Evolutionary conservation across 768 basidiomycete genomes (phyloP).

Genomic region (Macrolepiota albuminosa): DNA sequence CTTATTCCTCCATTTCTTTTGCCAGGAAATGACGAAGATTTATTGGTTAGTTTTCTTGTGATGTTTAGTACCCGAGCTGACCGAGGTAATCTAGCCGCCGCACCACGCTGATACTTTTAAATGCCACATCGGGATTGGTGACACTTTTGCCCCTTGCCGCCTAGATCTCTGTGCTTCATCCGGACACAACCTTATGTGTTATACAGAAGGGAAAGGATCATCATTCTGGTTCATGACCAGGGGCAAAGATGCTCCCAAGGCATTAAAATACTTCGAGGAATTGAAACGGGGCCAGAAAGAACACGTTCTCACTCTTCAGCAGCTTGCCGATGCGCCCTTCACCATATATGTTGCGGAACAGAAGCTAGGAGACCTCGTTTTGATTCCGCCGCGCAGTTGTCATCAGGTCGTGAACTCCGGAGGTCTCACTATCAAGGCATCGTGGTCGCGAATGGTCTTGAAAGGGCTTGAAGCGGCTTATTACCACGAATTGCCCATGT

Average conservation of each 20-base stretch:
- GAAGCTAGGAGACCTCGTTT: constrained; percentile 69
- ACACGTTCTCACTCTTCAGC: constrained; percentile 55
- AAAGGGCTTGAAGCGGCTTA: constrained; percentile 54
- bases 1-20: constrained; percentile 50
- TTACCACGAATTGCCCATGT: constrained; percentile 73
- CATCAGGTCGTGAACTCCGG: constrained; percentile 83
- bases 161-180: constrained; percentile 82
- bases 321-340: constrained; percentile 65
- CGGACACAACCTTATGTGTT: constrained; percentile 88
- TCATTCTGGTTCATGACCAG: constrained; percentile 88
- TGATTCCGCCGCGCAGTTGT: constrained; percentile 76
- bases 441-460: constrained; percentile 83
- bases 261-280: constrained; percentile 53
- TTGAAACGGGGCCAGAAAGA: constrained; percentile 64
- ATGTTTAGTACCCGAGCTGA: neutral
- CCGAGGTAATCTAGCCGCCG: constrained; percentile 25
- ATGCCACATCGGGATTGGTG: constrained; percentile 79
- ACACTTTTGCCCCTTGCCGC: constrained; percentile 80
- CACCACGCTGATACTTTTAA: constrained; percentile 66
- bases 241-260: constrained; percentile 47
- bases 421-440: constrained; percentile 77
- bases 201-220: constrained; percentile 64
- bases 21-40: constrained; percentile 49
- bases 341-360: constrained; percentile 69
- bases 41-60: constrained; percentile 35